Percentiles rank a stretch among this genome's conserved stretches.
phyloP scores from a whole-genome alignment of 202 grass and related monocot species.

The Digitaria exilis region DNA sequence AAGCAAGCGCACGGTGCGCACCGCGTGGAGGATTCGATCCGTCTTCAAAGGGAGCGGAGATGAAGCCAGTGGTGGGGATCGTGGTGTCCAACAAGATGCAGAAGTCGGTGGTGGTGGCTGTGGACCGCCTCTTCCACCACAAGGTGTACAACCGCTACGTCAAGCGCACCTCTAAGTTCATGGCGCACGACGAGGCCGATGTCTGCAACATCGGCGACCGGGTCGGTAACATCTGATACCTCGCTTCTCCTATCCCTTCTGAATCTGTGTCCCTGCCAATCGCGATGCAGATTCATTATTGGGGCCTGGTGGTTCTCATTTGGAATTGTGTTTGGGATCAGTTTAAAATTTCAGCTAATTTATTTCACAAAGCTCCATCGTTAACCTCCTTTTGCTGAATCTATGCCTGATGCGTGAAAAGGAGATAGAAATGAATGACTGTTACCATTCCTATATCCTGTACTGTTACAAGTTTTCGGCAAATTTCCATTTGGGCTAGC shows the following conservation, averaged over 20 bases:
- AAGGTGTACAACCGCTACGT: slow-evolving; percentile 90
- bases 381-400: background rate
- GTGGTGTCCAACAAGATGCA: slow-evolving; percentile 99
- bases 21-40: background rate
- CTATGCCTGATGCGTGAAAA: background rate
- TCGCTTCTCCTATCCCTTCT: background rate
- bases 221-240: slow-evolving; percentile 33
- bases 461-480: background rate
- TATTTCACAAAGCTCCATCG: background rate
- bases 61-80: slow-evolving; percentile 85
- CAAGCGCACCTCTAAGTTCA: slow-evolving; percentile 97
- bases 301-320: background rate
- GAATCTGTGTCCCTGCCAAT: background rate
- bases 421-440: background rate
- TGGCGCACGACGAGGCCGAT: slow-evolving; percentile 79
- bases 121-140: slow-evolving; percentile 89
- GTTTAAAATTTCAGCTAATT: slow-evolving; percentile 22
- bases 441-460: background rate
- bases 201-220: slow-evolving; percentile 83
- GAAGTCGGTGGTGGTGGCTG: slow-evolving; percentile 95
- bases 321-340: background rate
- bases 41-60: background rate
- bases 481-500: background rate
- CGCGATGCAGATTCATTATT: background rate
- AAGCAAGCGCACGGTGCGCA: background rate